phyloP scores from a whole-genome alignment of 345 rosid genomes.

The Lenwebbia sp. region DNA sequence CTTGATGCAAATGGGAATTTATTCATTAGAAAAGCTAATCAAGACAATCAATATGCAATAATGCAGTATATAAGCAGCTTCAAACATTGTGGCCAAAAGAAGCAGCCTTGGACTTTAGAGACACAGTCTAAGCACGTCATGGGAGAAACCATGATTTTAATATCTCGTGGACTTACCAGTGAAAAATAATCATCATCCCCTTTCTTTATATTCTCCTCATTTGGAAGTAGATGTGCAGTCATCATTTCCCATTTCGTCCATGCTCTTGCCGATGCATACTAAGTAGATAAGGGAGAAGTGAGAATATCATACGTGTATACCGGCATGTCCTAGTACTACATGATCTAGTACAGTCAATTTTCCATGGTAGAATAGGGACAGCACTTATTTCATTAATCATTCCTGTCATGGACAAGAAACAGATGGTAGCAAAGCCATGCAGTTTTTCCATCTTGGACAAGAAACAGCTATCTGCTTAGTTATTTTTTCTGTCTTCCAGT shows the following conservation, averaged over 20 bases:
- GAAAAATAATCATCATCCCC: constrained; percentile 89
- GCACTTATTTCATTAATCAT: background rate
- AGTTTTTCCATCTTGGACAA: background rate
- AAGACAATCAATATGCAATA: background rate
- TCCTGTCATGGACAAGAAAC: background rate
- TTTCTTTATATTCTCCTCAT: constrained; percentile 66
- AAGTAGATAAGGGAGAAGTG: constrained; percentile 13
- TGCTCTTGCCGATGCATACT: constrained; percentile 92
- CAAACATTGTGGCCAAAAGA: background rate
- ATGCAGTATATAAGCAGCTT: background rate
- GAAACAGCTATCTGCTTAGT: background rate
- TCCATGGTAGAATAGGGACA: background rate
- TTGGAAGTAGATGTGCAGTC: constrained; percentile 81
- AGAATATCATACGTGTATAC: background rate
- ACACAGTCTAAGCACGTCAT: background rate
- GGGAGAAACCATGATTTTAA: background rate
- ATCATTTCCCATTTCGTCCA: constrained; percentile 99
- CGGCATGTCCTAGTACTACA: background rate
- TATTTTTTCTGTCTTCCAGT: background rate
- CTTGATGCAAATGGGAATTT: background rate
- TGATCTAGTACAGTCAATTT: background rate
- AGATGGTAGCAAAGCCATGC: background rate
- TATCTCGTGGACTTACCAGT: constrained; percentile 36
- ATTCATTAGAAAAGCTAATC: background rate
- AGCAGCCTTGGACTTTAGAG: background rate